Conservation (phyloP, 2,329 filamentous ascomycete genomes). For the Colletotrichum sp. region DNA sequence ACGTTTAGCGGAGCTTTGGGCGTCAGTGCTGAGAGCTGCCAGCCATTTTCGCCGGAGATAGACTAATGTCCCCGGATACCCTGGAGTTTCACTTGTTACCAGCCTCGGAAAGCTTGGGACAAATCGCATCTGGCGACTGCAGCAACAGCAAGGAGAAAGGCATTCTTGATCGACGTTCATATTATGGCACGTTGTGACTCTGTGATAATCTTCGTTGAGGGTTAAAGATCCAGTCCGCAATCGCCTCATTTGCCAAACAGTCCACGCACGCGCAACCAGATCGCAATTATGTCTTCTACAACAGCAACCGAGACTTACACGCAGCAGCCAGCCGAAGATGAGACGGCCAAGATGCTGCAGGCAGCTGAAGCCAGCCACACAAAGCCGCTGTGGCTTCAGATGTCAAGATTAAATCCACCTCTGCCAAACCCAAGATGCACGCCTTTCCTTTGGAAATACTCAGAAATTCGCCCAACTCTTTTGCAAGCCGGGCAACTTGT, state of each 20-base stretch:
- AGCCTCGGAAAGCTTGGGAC: background rate
- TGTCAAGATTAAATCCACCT: conserved; percentile 47
- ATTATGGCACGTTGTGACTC: background rate
- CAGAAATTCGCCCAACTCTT: conserved; percentile 34
- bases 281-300: background rate
- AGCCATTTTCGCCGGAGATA: background rate
- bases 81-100: background rate
- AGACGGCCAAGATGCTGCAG: background rate
- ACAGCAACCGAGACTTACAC: background rate
- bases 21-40: background rate
- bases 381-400: conserved; percentile 49
- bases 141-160: background rate
- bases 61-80: background rate
- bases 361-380: conserved; percentile 21
- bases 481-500: conserved; percentile 36
- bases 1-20: background rate
- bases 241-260: background rate
- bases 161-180: background rate
- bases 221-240: background rate
- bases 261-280: background rate
- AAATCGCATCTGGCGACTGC: background rate
- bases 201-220: background rate
- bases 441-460: conserved; percentile 39
- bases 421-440: conserved; percentile 44
- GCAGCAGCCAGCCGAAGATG: background rate